Evolutionary conservation across 345 rosid species (phyloP).

Genomic region (Camelina hispida): DNA sequence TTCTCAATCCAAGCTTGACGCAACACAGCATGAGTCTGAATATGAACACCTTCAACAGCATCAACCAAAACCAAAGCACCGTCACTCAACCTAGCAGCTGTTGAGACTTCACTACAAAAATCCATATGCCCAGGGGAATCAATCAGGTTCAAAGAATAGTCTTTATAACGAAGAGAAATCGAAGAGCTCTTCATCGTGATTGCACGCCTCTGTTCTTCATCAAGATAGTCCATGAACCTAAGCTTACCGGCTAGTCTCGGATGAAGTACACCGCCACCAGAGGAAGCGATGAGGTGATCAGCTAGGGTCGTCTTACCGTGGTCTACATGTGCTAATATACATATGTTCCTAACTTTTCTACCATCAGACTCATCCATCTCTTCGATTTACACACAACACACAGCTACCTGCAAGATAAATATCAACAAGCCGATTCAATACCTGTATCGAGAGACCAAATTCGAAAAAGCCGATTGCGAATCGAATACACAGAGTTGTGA

Average conservation of each 20-base stretch:
- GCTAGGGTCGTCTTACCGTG: constrained; percentile 98
- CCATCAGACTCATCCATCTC: constrained; percentile 57
- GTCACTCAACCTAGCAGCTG: constrained; percentile 89
- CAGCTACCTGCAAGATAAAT: constrained; percentile 26
- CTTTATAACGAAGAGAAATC: constrained; percentile 62
- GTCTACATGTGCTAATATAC: constrained; percentile 94
- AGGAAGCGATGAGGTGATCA: constrained; percentile 84
- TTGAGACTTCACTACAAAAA: constrained; percentile 93
- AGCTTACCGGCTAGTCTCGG: constrained; percentile 86
- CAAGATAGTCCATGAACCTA: constrained; percentile 89
- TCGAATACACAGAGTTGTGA: background rate
- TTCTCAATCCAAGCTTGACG: constrained; percentile 94
- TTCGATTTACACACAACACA: constrained; percentile 1
- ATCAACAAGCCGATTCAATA: background rate
- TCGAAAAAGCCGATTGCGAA: background rate
- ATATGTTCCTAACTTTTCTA: constrained; percentile 67
- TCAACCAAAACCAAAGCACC: constrained; percentile 92
- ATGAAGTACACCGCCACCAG: constrained; percentile 78
- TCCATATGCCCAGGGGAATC: constrained; percentile 99
- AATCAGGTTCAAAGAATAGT: constrained; percentile 68
- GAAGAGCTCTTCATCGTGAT: constrained; percentile 99
- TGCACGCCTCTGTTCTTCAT: constrained; percentile 96
- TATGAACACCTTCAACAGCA: constrained; percentile 95
- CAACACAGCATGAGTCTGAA: constrained; percentile 92
- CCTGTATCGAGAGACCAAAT: background rate